Base-by-base conservation (phyloP, 306 rosid species). In the Ziziphus jujuba region DNA sequence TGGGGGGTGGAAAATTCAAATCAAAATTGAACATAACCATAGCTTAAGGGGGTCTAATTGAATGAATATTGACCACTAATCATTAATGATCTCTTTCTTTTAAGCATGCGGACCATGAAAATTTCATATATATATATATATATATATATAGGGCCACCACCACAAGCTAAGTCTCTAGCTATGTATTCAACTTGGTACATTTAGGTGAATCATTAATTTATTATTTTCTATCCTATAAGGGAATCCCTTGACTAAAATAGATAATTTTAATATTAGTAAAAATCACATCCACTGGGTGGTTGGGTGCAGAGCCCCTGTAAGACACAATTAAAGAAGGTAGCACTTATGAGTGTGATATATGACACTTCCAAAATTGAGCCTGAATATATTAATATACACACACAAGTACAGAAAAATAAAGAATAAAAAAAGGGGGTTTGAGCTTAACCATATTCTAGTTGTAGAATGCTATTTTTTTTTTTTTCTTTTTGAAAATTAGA, bases 231-330 rank as follows among this genome's bases (percentile, higher is more conserved):
- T 8, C 34, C 2, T 0, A 51, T 34, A 49, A 50, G 48, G 20
- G 2, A 48, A 66, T 34, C 34, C 49, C 47, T 66, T 66, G 71
- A 66, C 59, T 31, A 53, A 50, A 50, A 25, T 50, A 31, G 31
- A 33, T 31, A 28, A 24, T 16, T 50, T 31, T 33, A n/a, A 10
- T 33, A 50, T 5, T 28, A 50, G 19, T 16, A n/a, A 14, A n/a
- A 3, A 50, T 53, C 33, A 28, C 31, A 50, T 51, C 16, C 34
- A 66, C 51, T 53, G 51, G 68, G 68, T 49, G 61, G 68, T 71
- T 38, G 66, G 70, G 76, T 72, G 76, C 65, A 24, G 38, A 59
- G 59, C 55, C 43, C 56, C 63, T 68, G 43, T 43, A 68, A 68
- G 23, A 56, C 22, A 56, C 22, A 55, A 61, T 23, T 55, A 21